Base-by-base conservation (phyloP, 352 stramenopile species). In the Phytophthora capsici region DNA sequence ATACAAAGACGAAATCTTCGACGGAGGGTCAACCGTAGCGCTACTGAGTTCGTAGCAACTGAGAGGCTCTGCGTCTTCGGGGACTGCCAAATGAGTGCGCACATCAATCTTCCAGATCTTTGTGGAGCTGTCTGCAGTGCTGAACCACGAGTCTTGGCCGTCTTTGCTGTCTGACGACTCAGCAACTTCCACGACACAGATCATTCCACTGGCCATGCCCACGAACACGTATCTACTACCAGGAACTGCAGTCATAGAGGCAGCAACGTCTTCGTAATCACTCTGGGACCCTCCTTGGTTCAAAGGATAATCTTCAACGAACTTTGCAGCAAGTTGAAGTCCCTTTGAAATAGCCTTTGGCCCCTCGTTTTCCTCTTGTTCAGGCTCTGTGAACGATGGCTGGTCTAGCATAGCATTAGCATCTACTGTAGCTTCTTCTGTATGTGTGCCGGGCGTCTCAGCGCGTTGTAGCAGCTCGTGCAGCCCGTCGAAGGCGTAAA, bases 41-140 rank as follows among this genome's bases (percentile, higher is more conserved):
- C 77, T 78, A 12, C 82, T 77, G 36, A 93, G 51, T 2, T 70
- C 67, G 36, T 88, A 89, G 51, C 85, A 94, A 32, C 72, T 82
- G 22, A 75, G 72, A 16, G 51, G 40, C 2, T 61, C 17, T 1
- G 62, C 38, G 1, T 61, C 68, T 6, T 75, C 64, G 0, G 69
- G 14, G n/a, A 52, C 52, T 16, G 53, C 34, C 9, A 93, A 49
- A 37, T 94, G 85, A 6, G 78, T 71, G 1, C 86, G 59, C 6
- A 94, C 83, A 46, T 94, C 85, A 63, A 94, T 92, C 63, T 91
- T 91, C 85, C 85, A 94, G 6, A 91, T 71, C 36, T 80, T 78
- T 4, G 77, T 77, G 6, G 64, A 66, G 13, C 23, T 57, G 4
- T 38, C 57, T 19, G 49, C 50, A 2, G 47, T 53, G 19, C 65